These are phyloP conservation scores for Xylaria sp. DNA, from an alignment of 2,329 filamentous ascomycete genomes.

Conservation along the genomic window DNA sequence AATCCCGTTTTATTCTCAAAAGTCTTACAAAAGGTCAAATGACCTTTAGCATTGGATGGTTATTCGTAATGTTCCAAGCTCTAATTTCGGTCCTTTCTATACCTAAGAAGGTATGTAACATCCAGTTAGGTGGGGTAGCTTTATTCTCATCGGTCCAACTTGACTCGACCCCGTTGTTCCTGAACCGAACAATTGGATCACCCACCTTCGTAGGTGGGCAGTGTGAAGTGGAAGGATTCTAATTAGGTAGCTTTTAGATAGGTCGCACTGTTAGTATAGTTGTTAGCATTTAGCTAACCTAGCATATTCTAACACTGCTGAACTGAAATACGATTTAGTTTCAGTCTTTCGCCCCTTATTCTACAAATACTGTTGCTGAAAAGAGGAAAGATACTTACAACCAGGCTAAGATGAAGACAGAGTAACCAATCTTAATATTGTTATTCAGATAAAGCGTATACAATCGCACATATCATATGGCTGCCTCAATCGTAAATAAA, in stretches of 20 bases:
- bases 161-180: background rate
- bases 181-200: slow-evolving; percentile 8
- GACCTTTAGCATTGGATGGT: background rate
- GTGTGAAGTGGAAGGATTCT: background rate
- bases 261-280: background rate
- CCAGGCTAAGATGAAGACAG: background rate
- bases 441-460: background rate
- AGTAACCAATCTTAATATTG: background rate
- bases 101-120: background rate
- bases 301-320: background rate
- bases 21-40: background rate
- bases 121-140: background rate
- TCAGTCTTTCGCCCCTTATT: background rate
- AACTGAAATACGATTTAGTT: background rate
- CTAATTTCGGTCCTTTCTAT: background rate
- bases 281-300: background rate
- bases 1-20: background rate
- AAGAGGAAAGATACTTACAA: background rate
- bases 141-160: background rate
- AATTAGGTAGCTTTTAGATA: background rate
- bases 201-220: background rate
- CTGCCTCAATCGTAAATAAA: background rate
- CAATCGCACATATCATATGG: background rate
- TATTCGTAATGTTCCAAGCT: background rate
- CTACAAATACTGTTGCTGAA: background rate